Percentiles rank a stretch among this genome's conserved stretches.
Evolutionary conservation across 345 rosid genomes (phyloP).

Genomic region (Orychophragmus violaceus): DNA sequence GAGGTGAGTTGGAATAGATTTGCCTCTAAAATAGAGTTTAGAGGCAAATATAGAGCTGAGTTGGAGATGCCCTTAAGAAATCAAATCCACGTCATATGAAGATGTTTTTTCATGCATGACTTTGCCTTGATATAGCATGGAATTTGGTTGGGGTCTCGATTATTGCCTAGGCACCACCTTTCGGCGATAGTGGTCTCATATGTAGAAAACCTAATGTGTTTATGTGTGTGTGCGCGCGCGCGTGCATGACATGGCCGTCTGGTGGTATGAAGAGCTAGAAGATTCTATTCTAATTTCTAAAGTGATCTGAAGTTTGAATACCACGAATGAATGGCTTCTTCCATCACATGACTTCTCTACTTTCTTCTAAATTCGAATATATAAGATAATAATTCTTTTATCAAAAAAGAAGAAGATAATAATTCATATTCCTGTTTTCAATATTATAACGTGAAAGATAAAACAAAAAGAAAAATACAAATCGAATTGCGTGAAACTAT

Average conservation of each 20-base stretch:
- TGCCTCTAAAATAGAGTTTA: too few species aligned
- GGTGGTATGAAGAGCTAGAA: constrained; percentile 23
- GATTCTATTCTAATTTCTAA: constrained; percentile 24
- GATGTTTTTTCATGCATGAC: background rate
- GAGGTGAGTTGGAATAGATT: too few species aligned
- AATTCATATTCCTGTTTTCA: constrained; percentile 16
- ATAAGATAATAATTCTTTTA: background rate
- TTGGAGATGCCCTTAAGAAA: too few species aligned
- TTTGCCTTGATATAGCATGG: background rate
- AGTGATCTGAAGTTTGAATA: constrained; percentile 27
- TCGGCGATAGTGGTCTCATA: background rate
- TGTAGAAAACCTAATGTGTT: background rate
- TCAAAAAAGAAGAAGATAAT: too few species aligned
- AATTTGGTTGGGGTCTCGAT: background rate
- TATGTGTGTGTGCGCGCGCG: background rate
- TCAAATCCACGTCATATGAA: background rate
- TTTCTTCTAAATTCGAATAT: constrained; percentile 3
- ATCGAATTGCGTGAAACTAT: constrained; percentile 30
- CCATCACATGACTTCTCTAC: constrained; percentile 22
- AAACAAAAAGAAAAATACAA: constrained; percentile 32
- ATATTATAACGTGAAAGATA: constrained; percentile 27
- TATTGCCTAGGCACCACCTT: background rate
- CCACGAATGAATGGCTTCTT: constrained; percentile 18
- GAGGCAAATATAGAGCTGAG: too few species aligned
- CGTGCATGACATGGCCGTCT: constrained; percentile 14